Percentiles rank a stretch among this genome's conserved stretches.
Conservation (phyloP, 192 early-diverging fungal genomes). For the Spizellomyces punctatus region DNA sequence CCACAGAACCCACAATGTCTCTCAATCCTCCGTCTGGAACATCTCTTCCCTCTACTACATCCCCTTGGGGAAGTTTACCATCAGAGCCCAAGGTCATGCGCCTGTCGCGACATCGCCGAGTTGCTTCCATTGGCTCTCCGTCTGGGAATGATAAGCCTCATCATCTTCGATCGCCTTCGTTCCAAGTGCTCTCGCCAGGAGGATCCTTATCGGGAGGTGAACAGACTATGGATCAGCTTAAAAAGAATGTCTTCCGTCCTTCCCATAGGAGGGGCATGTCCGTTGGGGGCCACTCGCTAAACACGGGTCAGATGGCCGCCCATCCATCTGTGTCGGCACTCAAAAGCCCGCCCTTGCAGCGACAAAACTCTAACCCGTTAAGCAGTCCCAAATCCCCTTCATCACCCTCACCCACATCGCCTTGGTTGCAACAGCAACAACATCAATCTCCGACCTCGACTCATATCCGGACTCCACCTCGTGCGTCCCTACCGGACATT, state of each 20-base stretch:
- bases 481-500: slow-evolving; percentile 14
- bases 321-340: too few species aligned
- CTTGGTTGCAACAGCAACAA: not conserved
- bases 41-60: not conserved
- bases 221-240: not conserved
- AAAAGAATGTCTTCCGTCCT: not conserved
- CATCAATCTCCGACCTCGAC: not conserved
- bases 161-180: not conserved
- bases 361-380: not conserved
- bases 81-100: slow-evolving; percentile 34
- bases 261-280: not conserved
- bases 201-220: not conserved
- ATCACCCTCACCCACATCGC: slow-evolving; percentile 1
- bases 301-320: not conserved
- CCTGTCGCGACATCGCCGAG: slow-evolving; percentile 15
- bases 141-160: not conserved
- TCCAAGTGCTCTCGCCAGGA: not conserved
- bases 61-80: slow-evolving; percentile 27
- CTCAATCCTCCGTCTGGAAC: too few species aligned
- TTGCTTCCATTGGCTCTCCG: slow-evolving; percentile 28
- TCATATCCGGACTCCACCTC: slow-evolving; percentile 3
- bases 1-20: too few species aligned
- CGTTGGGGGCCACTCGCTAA: not conserved
- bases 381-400: not conserved
- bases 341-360: not conserved